A percentile compares a stretch with the other conserved stretches of the same genome.
phyloP scores from a whole-genome alignment of 1,139 yeast species.

The Yamadazyma buinensis region DNA sequence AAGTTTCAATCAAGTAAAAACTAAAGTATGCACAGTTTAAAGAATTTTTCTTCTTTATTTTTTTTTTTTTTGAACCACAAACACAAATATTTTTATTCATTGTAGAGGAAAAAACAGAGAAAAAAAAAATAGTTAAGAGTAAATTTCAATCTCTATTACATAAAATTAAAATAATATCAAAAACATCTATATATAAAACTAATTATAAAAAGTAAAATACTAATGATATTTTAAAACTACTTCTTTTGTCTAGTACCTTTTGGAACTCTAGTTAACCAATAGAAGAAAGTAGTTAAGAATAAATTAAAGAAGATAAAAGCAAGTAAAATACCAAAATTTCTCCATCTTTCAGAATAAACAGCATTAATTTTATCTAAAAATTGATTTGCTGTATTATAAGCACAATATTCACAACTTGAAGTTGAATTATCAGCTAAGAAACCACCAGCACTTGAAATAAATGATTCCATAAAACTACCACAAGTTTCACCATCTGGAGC shows the following conservation, averaged over 20 bases:
- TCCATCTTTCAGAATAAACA: constrained; percentile 50
- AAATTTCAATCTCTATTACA: too few relatives aligned
- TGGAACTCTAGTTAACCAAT: constrained; percentile 81
- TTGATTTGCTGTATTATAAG: constrained; percentile 44
- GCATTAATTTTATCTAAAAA: constrained; percentile 44
- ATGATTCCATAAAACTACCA: constrained; percentile 43
- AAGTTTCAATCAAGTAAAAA: too few relatives aligned
- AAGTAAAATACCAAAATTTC: constrained; percentile 60
- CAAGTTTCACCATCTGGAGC: constrained; percentile 51
- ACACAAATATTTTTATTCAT: too few relatives aligned
- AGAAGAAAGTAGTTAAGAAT: constrained; percentile 49
- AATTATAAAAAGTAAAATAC: too few relatives aligned
- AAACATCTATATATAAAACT: too few relatives aligned
- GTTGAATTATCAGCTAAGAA: constrained; percentile 42
- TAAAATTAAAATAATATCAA: too few relatives aligned
- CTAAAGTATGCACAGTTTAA: too few relatives aligned
- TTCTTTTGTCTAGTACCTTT: constrained; percentile 27
- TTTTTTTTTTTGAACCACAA: too few relatives aligned
- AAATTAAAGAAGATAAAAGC: constrained; percentile 49
- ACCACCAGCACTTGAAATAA: constrained; percentile 43
- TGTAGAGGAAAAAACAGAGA: too few relatives aligned
- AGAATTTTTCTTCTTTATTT: too few relatives aligned
- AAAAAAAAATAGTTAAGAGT: too few relatives aligned
- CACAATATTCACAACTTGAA: constrained; percentile 52
- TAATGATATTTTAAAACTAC: too few relatives aligned